A percentile compares a stretch with the other conserved stretches of the same genome.
Evolutionary conservation across 192 early-diverging fungal species (phyloP).

Genomic region (Gaertneriomyces semiglobifer): DNA sequence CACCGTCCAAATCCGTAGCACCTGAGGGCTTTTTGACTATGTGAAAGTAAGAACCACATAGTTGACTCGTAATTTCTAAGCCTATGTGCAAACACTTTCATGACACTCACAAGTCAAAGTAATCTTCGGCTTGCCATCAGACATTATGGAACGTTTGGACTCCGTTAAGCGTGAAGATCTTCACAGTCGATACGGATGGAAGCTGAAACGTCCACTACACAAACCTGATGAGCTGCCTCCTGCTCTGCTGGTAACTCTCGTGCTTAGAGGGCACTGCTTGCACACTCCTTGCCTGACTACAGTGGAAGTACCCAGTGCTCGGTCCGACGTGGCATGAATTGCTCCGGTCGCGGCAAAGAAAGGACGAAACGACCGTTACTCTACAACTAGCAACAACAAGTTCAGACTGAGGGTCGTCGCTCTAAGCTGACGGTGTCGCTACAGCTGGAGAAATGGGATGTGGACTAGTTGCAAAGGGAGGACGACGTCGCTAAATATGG

Average conservation of each 20-base stretch:
- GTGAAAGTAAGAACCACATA: slow-evolving; percentile 1
- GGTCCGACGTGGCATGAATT: too few species aligned
- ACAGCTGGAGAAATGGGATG: too few species aligned
- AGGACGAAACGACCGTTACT: too few species aligned
- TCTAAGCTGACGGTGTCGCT: too few species aligned
- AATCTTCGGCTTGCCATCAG: neutral
- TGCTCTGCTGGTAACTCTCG: neutral
- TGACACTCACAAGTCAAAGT: neutral
- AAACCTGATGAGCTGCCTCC: neutral
- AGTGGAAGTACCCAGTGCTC: neutral
- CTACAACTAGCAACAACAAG: too few species aligned
- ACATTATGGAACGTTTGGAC: too few species aligned
- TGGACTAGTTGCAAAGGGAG: too few species aligned
- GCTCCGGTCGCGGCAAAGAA: too few species aligned
- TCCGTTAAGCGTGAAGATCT: too few species aligned
- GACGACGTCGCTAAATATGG: too few species aligned
- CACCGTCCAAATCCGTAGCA: neutral
- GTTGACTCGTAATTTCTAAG: neutral
- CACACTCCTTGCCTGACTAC: neutral
- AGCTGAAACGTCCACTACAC: neutral
- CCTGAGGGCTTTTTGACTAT: neutral
- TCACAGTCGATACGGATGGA: neutral
- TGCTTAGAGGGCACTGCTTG: neutral
- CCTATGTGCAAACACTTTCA: neutral
- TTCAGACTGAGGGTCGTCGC: too few species aligned